Evolutionary conservation across 352 stramenopile species (phyloP).

Genomic region (Saprolegnia parasitica): DNA sequence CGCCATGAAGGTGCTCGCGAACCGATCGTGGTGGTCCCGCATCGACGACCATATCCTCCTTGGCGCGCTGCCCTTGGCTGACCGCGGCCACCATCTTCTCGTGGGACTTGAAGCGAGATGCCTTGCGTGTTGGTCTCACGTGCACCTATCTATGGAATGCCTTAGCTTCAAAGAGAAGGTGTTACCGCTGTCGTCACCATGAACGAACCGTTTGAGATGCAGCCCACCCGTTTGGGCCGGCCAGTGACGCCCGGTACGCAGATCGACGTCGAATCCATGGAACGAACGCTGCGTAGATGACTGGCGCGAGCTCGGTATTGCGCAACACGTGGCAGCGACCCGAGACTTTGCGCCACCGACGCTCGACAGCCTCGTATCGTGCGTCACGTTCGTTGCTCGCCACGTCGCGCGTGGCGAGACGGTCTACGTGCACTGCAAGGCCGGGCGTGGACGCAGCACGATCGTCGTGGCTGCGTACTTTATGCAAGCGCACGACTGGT

Average conservation of each 20-base stretch:
- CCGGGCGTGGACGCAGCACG: conserved; percentile 64
- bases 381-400: conserved; percentile 56
- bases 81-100: conserved; percentile 22
- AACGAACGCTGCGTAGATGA: conserved; percentile 36
- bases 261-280: neutral
- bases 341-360: conserved; percentile 62
- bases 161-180: conserved; percentile 51
- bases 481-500: conserved; percentile 53
- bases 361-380: conserved; percentile 55
- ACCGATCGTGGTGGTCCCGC: conserved; percentile 68
- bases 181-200: conserved; percentile 72
- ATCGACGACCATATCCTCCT: conserved; percentile 61
- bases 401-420: conserved; percentile 49
- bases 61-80: conserved; percentile 54
- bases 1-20: conserved; percentile 38
- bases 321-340: conserved; percentile 61
- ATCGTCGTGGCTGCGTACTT: conserved; percentile 70
- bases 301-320: conserved; percentile 44
- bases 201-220: conserved; percentile 63
- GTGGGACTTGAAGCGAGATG: neutral
- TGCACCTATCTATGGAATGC: neutral
- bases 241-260: conserved; percentile 51
- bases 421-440: conserved; percentile 81
- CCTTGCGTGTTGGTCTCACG: neutral
- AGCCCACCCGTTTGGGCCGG: conserved; percentile 56